Base-by-base conservation (phyloP, 257 asterid species). In the Petunia axillaris region DNA sequence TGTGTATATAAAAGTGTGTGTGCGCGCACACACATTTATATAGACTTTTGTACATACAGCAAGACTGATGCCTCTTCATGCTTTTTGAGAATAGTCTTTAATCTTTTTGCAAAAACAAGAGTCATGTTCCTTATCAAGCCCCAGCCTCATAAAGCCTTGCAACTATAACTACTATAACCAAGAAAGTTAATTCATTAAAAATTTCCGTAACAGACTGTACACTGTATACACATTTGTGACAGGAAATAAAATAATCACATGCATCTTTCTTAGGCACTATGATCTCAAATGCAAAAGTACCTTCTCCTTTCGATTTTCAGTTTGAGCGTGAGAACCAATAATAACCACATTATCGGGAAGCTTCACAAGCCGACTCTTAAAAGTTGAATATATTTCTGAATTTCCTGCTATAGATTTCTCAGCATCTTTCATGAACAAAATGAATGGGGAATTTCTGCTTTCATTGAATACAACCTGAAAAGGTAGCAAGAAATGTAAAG, bases 381-480 rank as follows among this genome's bases (percentile, higher is more conserved):
- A 90, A 55, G 92, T 80, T 65, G 89, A 78, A 79, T 92, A 87
- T 25, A 25, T 25, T 73, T 91, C 98, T 8, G 94, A 82, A 85
- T 87, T 90, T 75, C 96, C 97, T 0, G 89, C 88, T 85, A 94
- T 86, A 78, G 91, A 90, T 86, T 93, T 94, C 85, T 94, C 98
- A 41, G 94, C 92, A 82, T 94, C 97, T 90, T 91, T 94, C 87
- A 94, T 86, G 78, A 91, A 94, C 88, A 94, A 87, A 84, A 94
- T 89, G 79, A 94, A 89, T 37, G 97, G 97, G 83, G 90, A 85
- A 74, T 89, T 90, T 82, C 91, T 88, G 87, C 98, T 94, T 82
- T 82, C 94, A 59, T 85, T 89, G 81, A 82, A 88, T 52, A 93
- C 90, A 54, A 88, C 90, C 98, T 94, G 25, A 70, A 48, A 74